Percentiles rank a stretch among this genome's conserved stretches.
Evolutionary conservation across 2,329 filamentous ascomycete species (phyloP).

Genomic region (Didymella lethalis): DNA sequence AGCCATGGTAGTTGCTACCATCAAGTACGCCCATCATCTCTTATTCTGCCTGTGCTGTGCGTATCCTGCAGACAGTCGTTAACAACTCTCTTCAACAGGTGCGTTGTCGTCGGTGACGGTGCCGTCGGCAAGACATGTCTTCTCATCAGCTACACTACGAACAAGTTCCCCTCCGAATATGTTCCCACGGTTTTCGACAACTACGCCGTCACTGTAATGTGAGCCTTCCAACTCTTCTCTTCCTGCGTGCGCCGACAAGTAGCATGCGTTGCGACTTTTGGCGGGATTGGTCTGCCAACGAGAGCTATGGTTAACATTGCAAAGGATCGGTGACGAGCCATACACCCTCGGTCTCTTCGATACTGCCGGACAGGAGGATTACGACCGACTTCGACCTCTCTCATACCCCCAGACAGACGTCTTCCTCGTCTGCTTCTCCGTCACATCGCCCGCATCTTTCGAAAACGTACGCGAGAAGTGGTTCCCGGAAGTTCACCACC

Average conservation of each 20-base stretch:
- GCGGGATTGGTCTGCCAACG: neutral
- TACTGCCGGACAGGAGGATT: constrained; percentile 99
- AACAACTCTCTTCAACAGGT: constrained; percentile 64
- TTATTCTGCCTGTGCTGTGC: neutral
- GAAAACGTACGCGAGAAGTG: constrained; percentile 99
- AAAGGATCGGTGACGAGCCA: constrained; percentile 97
- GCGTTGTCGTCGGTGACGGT: constrained; percentile 98
- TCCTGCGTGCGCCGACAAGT: neutral
- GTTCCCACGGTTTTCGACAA: constrained; percentile 99
- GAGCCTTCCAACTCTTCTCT: constrained; percentile 55
- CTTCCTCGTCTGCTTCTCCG: constrained; percentile 98
- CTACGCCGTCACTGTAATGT: constrained; percentile 99
- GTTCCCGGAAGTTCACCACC: constrained; percentile 98
- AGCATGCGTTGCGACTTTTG: neutral
- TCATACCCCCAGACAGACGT: constrained; percentile 99
- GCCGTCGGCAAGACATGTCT: constrained; percentile 99
- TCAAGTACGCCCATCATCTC: constrained; percentile 48
- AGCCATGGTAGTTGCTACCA: constrained; percentile 53
- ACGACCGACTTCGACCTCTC: constrained; percentile 92
- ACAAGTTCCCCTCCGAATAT: constrained; percentile 99
- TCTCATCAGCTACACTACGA: constrained; percentile 98
- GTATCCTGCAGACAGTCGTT: constrained; percentile 9
- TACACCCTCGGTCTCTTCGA: constrained; percentile 98
- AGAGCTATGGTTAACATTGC: constrained; percentile 36
- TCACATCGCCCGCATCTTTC: constrained; percentile 96